Evolutionary conservation across 306 rosid species (phyloP).

Genomic region (Oemleria cerasiformis): DNA sequence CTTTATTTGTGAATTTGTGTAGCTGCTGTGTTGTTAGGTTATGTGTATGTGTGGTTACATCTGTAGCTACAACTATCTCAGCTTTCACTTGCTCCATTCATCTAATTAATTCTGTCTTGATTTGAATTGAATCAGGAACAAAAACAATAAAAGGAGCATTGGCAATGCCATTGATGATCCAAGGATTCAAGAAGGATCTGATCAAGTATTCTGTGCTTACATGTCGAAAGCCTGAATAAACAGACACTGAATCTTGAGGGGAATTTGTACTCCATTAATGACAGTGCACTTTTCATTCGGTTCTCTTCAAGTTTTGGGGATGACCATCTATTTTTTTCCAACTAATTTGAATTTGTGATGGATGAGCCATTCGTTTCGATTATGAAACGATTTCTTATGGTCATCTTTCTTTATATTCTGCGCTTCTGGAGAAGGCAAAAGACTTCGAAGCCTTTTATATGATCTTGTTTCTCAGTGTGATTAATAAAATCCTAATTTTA

Average conservation of each 20-base stretch:
- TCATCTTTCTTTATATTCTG: not conserved
- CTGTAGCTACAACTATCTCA: not conserved
- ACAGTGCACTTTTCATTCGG: not conserved
- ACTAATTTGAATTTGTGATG: not conserved
- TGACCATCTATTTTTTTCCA: not conserved
- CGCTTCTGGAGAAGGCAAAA: not conserved
- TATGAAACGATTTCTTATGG: not conserved
- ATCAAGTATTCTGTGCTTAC: constrained; percentile 80
- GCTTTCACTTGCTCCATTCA: not conserved
- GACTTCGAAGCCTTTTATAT: not conserved
- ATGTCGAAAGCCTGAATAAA: constrained; percentile 55
- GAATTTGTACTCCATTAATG: not conserved
- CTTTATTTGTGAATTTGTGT: not conserved
- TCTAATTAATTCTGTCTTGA: not conserved
- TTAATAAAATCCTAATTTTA: too few species aligned
- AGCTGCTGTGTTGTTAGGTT: not conserved
- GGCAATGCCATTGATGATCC: constrained; percentile 91
- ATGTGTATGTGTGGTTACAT: not conserved
- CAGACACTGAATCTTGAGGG: not conserved
- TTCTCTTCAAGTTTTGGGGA: too few species aligned
- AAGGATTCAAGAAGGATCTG: constrained; percentile 74
- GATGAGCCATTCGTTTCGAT: not conserved
- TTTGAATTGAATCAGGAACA: constrained; percentile 39
- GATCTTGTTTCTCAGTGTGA: not conserved
- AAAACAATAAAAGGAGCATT: constrained; percentile 84